These are phyloP conservation scores for Cystofilobasidium ferigula DNA, from an alignment of 768 basidiomycete genomes.

Conservation along the genomic window DNA sequence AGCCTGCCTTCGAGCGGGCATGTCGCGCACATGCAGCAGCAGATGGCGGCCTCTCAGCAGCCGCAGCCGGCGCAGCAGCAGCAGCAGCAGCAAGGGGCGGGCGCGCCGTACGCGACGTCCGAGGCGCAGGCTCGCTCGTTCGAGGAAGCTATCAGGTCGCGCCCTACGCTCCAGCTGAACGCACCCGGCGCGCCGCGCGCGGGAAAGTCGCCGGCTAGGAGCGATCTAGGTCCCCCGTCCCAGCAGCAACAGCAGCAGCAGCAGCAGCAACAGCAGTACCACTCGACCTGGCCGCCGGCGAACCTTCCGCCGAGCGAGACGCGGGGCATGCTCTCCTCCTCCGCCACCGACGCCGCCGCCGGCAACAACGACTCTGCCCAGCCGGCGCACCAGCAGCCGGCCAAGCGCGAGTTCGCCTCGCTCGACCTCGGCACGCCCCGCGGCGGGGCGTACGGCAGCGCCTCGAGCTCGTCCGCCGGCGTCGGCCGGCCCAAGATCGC, in stretches of 20 bases:
- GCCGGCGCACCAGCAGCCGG: too few relatives aligned
- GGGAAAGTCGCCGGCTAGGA: too few relatives aligned
- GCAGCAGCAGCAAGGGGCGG: constrained; percentile 1
- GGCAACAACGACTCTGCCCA: too few relatives aligned
- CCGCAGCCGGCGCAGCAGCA: background rate
- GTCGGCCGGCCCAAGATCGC: background rate
- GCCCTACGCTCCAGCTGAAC: background rate
- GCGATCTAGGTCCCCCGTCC: background rate
- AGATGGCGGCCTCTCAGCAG: too few relatives aligned
- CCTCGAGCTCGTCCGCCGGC: background rate
- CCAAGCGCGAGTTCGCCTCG: background rate
- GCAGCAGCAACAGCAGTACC: background rate
- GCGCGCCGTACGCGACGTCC: background rate
- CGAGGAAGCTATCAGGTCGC: background rate
- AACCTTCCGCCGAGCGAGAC: background rate
- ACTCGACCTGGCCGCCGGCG: background rate
- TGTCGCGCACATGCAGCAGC: too few relatives aligned
- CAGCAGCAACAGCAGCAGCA: background rate
- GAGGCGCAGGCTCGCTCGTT: background rate
- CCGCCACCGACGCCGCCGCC: background rate
- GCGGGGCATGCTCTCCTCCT: background rate
- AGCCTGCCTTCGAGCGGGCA: too few relatives aligned
- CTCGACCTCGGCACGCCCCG: background rate
- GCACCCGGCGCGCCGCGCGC: background rate
- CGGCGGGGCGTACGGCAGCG: background rate